Base-by-base conservation (phyloP, 495 filamentous ascomycete genomes). In the Massariosphaeria phaeospora region DNA sequence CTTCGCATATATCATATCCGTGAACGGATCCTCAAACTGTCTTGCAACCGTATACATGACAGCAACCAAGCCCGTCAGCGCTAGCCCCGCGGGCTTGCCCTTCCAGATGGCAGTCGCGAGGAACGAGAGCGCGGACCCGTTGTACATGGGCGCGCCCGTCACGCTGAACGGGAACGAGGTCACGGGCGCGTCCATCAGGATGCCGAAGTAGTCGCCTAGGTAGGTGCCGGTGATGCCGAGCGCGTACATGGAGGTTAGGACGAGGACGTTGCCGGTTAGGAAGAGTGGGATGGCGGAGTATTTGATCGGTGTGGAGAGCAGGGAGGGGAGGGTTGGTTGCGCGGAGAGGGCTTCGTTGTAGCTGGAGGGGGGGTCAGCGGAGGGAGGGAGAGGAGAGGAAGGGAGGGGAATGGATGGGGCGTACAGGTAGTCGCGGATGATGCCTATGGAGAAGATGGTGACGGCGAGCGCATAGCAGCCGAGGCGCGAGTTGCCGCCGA, bases 171-270 rank as follows among this genome's bases (percentile, higher is more conserved):
- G 93, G 68, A 98, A 98, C 10, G 85, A 82, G 4, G 88, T 95
- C 38, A 98, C 90, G 41, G 87, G 88, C 64, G 81, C 76, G 66
- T 96, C 90, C 93, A 97, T 94, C 58, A 98, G 76, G 66, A 98
- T 97, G 31, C 93, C 93, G 64, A 95, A 98, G 74, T 98, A 98
- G 74, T 98, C 93, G 51, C 93, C 93, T 23, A 98, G 76, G 69
- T 96, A 98, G 59, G 93, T 98, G 50, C 93, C 94, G 9, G 93
- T 97, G 55, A 98, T 76, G 38, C 93, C 93, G n/a, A 98, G 79
- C 24, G 83, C 85, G 81, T 83, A 96, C 74, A 95, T 97, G 55
- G 82, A 88, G 25, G 83, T 83, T 15, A 97, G 67, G 23, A 98
- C 93, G 15, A 98, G 80, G 48, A 86, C 70, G 64, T 95, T 96